Conservation (phyloP, 2,329 filamentous ascomycete genomes). For the Alternaria longipes region DNA sequence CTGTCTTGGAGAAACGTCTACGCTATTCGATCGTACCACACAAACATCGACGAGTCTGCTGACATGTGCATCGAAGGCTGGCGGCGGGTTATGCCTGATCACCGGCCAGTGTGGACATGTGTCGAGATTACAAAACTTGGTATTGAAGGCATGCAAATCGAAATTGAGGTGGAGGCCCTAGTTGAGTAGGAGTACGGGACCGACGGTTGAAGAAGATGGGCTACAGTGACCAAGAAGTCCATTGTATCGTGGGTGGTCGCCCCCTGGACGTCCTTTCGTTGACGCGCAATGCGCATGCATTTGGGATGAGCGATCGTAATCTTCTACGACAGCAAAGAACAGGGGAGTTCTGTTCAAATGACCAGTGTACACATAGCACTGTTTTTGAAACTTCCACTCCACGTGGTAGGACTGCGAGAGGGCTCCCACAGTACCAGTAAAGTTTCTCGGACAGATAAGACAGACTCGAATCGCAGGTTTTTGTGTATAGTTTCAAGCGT, state of each 20-base stretch:
- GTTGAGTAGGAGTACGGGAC: neutral
- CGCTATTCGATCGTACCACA: conserved; percentile 21
- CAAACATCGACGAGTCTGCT: conserved; percentile 11
- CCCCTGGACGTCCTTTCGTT: neutral
- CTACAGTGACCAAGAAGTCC: neutral
- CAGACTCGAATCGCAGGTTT: conserved; percentile 24
- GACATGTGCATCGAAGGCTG: conserved; percentile 5
- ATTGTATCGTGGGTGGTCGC: neutral
- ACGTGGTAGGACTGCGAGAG: conserved; percentile 10
- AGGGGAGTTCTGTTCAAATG: neutral
- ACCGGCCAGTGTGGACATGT: conserved; percentile 23
- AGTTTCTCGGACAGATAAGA: conserved; percentile 14
- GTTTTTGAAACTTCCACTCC: conserved; percentile 14
- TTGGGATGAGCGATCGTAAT: neutral
- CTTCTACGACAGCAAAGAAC: neutral
- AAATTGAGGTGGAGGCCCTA: conserved; percentile 25
- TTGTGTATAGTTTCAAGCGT: conserved; percentile 19
- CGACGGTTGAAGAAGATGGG: neutral
- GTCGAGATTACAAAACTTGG: conserved; percentile 22
- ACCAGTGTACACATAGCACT: conserved; percentile 10
- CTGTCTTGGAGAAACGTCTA: conserved; percentile 57
- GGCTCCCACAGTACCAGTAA: conserved; percentile 14
- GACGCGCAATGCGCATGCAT: neutral
- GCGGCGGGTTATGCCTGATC: conserved; percentile 20
- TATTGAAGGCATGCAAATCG: conserved; percentile 20